Evolutionary conservation across 164 flowering plant species (phyloP).

Genomic region (Stephania japonica): DNA sequence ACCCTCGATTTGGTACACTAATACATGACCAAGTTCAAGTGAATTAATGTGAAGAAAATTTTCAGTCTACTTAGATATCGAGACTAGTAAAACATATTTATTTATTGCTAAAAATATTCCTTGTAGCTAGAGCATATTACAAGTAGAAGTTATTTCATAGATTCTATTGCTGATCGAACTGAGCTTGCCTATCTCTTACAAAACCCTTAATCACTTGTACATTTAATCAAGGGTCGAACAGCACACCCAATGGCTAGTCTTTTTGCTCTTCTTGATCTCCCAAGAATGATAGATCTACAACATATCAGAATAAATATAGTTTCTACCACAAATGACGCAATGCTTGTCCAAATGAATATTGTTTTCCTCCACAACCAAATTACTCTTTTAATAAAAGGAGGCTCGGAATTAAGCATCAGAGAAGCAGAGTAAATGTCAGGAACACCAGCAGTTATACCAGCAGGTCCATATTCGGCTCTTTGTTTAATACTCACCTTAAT

Average conservation of each 20-base stretch:
- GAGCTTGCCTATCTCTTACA: no score
- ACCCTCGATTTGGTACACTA: no score
- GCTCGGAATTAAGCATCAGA: slow-evolving; percentile 58
- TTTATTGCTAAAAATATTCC: no score
- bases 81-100: no score
- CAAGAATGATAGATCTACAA: slow-evolving; percentile 61
- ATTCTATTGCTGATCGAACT: no score
- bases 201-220: no score
- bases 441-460: slow-evolving; percentile 41
- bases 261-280: slow-evolving; percentile 33
- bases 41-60: no score
- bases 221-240: slow-evolving; percentile 4
- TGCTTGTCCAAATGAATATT: slow-evolving; percentile 54
- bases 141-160: no score
- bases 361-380: slow-evolving; percentile 80
- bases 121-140: no score
- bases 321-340: slow-evolving; percentile 40
- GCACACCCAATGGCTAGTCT: slow-evolving; percentile 7
- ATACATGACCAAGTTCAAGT: no score
- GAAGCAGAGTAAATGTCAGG: slow-evolving; percentile 75
- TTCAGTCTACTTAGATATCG: no score
- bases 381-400: slow-evolving; percentile 55
- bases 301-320: slow-evolving; percentile 48
- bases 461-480: slow-evolving; percentile 65
- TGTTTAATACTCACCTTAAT: slow-evolving; percentile 62